Conservation (phyloP, 1,284 basidiomycete genomes). For the Cryptococcus sp. region DNA sequence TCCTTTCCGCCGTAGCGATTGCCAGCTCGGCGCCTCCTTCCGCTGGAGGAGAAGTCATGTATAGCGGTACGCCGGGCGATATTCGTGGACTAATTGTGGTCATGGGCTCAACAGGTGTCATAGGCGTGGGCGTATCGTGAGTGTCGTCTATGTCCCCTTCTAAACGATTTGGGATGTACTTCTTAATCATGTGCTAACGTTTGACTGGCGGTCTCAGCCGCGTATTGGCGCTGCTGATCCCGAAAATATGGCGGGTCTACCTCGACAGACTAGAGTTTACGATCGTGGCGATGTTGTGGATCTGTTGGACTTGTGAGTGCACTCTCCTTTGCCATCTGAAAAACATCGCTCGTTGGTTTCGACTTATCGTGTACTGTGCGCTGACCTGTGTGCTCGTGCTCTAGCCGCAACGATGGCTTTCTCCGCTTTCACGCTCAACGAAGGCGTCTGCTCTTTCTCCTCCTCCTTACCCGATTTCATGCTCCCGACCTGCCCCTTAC, state of each 20-base stretch:
- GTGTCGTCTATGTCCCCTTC: not conserved
- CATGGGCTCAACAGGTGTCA: slow-evolving; percentile 27
- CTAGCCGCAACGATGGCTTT: slow-evolving; percentile 45
- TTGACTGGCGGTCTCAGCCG: slow-evolving; percentile 18
- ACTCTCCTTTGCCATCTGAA: not conserved
- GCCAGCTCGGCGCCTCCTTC: slow-evolving; percentile 24
- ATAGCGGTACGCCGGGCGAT: slow-evolving; percentile 28
- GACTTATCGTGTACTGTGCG: not conserved
- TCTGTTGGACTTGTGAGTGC: slow-evolving; percentile 43
- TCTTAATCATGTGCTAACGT: too few relatives aligned
- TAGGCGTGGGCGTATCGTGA: slow-evolving; percentile 26
- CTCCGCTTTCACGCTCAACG: slow-evolving; percentile 36
- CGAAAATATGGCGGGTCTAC: slow-evolving; percentile 37
- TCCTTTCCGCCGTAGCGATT: slow-evolving; percentile 21
- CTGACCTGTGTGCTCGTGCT: not conserved
- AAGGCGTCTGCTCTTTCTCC: slow-evolving; percentile 28
- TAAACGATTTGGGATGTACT: not conserved
- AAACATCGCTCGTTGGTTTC: not conserved
- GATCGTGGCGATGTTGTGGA: slow-evolving; percentile 40
- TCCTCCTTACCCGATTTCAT: slow-evolving; percentile 14
- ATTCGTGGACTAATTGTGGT: slow-evolving; percentile 30
- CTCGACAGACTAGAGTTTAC: slow-evolving; percentile 42
- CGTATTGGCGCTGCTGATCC: slow-evolving; percentile 16
- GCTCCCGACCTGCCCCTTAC: slow-evolving; percentile 36
- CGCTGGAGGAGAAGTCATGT: slow-evolving; percentile 28